phyloP scores from a whole-genome alignment of 2,329 filamentous ascomycete genomes.

The Fusarium domesticum region DNA sequence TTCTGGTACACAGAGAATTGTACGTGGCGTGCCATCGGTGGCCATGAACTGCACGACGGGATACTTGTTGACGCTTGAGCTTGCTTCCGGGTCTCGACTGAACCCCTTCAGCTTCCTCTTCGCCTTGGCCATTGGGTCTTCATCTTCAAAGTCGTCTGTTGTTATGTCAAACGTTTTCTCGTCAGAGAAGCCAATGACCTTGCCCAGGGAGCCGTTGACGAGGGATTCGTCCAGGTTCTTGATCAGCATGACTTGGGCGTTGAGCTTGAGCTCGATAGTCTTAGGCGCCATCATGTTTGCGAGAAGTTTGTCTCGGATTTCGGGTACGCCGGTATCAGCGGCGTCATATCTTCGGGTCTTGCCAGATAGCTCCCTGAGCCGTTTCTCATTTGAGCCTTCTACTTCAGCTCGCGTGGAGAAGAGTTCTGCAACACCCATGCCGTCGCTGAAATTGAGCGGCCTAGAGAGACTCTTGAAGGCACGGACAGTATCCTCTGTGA shows the following conservation, averaged over 20 bases:
- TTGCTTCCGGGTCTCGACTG: constrained; percentile 40
- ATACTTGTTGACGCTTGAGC: constrained; percentile 58
- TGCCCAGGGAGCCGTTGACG: constrained; percentile 91
- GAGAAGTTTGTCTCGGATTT: constrained; percentile 72
- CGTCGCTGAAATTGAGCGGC: constrained; percentile 68
- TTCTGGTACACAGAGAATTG: constrained; percentile 78
- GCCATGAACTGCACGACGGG: constrained; percentile 83
- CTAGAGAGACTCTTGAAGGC: constrained; percentile 73
- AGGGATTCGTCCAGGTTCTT: constrained; percentile 95
- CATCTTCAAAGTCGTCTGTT: constrained; percentile 41
- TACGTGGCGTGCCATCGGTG: constrained; percentile 62
- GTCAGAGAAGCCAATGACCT: constrained; percentile 55
- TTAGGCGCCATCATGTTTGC: constrained; percentile 92
- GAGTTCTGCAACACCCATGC: constrained; percentile 72
- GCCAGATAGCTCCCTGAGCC: constrained; percentile 71
- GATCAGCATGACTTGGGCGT: constrained; percentile 98
- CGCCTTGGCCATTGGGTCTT: constrained; percentile 45
- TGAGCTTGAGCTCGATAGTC: constrained; percentile 76
- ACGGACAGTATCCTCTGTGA: constrained; percentile 71
- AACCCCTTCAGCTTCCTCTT: constrained; percentile 57
- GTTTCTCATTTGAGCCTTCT: constrained; percentile 74
- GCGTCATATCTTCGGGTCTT: constrained; percentile 67
- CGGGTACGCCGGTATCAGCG: constrained; percentile 69
- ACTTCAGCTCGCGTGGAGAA: constrained; percentile 91
- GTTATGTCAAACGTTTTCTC: constrained; percentile 39